Evolutionary conservation across 805 yeast species (phyloP).

Genomic region (Metschnikowia chrysomelidarum): DNA sequence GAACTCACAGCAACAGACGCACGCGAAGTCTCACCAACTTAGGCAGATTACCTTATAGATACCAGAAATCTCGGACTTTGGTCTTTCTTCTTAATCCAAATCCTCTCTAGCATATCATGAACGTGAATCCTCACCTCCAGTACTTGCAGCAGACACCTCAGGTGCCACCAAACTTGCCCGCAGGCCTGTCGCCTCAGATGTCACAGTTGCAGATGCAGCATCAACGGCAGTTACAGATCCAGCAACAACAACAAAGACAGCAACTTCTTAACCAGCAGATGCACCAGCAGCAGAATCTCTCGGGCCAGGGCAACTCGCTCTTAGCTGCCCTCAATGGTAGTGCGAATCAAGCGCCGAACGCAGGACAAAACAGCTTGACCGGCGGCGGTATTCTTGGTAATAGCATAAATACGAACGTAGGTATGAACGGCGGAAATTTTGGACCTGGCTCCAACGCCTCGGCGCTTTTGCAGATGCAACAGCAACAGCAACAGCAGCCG

Average conservation of each 20-base stretch:
- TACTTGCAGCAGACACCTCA: conserved; percentile 39
- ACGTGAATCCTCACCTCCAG: conserved; percentile 43
- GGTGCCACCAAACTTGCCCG: conserved; percentile 22
- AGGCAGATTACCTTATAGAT: no score
- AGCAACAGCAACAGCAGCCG: conserved; percentile 28
- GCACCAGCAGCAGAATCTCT: conserved; percentile 28
- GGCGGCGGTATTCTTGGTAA: conserved; percentile 3
- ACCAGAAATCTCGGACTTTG: no score
- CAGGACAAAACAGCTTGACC: conserved; percentile 2
- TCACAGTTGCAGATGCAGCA: conserved; percentile 32
- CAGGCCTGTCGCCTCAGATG: conserved; percentile 35
- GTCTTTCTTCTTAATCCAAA: no score
- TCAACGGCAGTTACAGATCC: conserved; percentile 25
- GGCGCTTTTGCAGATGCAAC: conserved; percentile 25
- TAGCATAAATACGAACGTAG: conserved; percentile 11
- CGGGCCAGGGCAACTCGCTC: conserved; percentile 30
- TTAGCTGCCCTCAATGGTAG: conserved; percentile 36
- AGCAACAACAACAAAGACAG: conserved; percentile 36
- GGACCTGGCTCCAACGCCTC: conserved; percentile 24
- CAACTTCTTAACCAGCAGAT: conserved; percentile 33
- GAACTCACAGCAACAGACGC: no score
- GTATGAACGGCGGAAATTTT: conserved; percentile 12
- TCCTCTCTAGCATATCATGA: no score
- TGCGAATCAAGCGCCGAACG: neutral
- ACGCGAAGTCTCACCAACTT: no score